phyloP scores from a whole-genome alignment of 257 asterid genomes.

The Galeopsis tetrahit region DNA sequence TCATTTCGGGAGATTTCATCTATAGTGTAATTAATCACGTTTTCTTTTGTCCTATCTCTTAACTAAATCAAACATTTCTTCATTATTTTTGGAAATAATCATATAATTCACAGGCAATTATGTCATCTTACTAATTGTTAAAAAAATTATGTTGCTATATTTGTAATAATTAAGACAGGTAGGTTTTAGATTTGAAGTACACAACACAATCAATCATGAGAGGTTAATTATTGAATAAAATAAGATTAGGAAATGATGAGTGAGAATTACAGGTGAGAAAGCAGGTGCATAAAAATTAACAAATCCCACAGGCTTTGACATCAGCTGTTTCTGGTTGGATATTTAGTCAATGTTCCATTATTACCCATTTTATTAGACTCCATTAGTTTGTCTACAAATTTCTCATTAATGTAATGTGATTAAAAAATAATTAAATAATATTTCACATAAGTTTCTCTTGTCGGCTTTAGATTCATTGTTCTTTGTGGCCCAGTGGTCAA shows the following conservation, averaged over 20 bases:
- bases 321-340: constrained; percentile 44
- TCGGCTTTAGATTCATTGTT: too few species aligned
- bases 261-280: neutral
- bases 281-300: neutral
- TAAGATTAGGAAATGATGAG: neutral
- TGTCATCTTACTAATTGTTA: neutral
- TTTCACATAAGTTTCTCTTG: too few species aligned
- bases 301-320: constrained; percentile 29
- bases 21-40: neutral
- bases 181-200: constrained; percentile 7
- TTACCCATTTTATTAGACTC: neutral
- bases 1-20: neutral
- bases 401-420: too few species aligned
- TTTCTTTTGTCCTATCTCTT: neutral
- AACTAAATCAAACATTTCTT: neutral
- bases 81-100: neutral
- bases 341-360: constrained; percentile 17
- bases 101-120: neutral
- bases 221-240: neutral
- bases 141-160: neutral
- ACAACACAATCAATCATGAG: neutral
- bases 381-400: too few species aligned
- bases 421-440: too few species aligned
- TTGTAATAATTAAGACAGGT: constrained; percentile 13
- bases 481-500: too few species aligned